Evolutionary conservation across 495 filamentous ascomycete species (phyloP).

Genomic region (Acidomyces sp.): DNA sequence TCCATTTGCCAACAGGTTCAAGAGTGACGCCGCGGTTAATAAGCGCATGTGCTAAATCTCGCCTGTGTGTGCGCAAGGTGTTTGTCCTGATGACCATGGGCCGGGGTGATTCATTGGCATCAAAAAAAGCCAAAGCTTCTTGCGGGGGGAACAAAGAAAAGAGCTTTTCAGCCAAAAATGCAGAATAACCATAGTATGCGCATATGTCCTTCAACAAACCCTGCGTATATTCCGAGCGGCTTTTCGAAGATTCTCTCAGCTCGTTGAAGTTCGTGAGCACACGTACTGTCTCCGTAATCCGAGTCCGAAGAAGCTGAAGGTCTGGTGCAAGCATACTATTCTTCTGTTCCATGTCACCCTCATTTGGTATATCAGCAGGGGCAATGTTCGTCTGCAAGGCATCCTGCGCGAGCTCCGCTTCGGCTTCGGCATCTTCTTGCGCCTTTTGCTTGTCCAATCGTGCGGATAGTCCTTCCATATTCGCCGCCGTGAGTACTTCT

Average conservation of each 20-base stretch:
- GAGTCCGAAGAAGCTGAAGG: slow-evolving; percentile 73
- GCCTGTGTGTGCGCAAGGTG: slow-evolving; percentile 80
- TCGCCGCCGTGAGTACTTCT: slow-evolving; percentile 86
- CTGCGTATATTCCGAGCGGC: slow-evolving; percentile 71
- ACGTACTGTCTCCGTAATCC: slow-evolving; percentile 87
- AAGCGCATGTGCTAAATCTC: slow-evolving; percentile 81
- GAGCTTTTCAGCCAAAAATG: slow-evolving; percentile 73
- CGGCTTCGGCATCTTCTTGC: slow-evolving; percentile 60
- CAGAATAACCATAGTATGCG: slow-evolving; percentile 81
- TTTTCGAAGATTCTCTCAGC: slow-evolving; percentile 60
- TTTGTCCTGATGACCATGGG: slow-evolving; percentile 88
- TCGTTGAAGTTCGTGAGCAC: slow-evolving; percentile 78
- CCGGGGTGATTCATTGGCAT: slow-evolving; percentile 87
- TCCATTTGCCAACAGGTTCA: slow-evolving; percentile 97
- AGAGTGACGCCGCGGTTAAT: slow-evolving; percentile 96
- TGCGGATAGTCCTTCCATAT: slow-evolving; percentile 80
- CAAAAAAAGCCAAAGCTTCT: slow-evolving; percentile 96
- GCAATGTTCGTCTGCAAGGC: slow-evolving; percentile 91
- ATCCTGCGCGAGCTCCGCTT: slow-evolving; percentile 70
- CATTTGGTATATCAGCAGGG: slow-evolving; percentile 56
- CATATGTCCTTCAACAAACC: slow-evolving; percentile 86
- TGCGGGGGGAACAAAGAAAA: slow-evolving; percentile 81
- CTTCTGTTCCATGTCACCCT: slow-evolving; percentile 38
- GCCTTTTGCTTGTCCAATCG: slow-evolving; percentile 62
- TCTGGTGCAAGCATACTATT: slow-evolving; percentile 61